These are phyloP conservation scores for Petunia axillaris DNA, from an alignment of 257 asterid species.

Conservation along the genomic window DNA sequence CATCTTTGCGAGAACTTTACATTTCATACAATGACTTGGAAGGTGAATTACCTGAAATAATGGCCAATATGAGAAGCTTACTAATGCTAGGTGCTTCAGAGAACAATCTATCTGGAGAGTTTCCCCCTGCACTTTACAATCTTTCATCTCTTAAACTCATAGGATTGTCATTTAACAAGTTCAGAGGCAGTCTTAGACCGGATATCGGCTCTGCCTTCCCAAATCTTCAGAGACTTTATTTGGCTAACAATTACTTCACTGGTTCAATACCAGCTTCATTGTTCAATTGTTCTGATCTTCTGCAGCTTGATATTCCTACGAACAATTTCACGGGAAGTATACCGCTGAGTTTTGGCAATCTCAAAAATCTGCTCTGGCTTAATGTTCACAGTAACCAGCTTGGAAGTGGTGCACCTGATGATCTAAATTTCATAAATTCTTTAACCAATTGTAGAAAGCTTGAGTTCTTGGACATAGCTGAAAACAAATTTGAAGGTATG, in stretches of 20 bases:
- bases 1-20: constrained; percentile 44
- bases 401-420: constrained; percentile 42
- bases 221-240: constrained; percentile 37
- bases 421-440: constrained; percentile 38
- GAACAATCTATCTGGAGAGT: constrained; percentile 44
- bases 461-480: constrained; percentile 35
- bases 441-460: constrained; percentile 50
- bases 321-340: constrained; percentile 50
- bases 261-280: constrained; percentile 51
- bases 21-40: constrained; percentile 47
- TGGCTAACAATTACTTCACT: constrained; percentile 45
- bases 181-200: constrained; percentile 42
- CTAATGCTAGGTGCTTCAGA: constrained; percentile 32
- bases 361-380: constrained; percentile 33
- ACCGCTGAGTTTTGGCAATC: constrained; percentile 44
- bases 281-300: constrained; percentile 47
- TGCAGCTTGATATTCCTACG: constrained; percentile 36
- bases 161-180: constrained; percentile 43
- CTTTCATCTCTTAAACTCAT: constrained; percentile 44
- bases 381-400: constrained; percentile 38
- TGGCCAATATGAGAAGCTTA: constrained; percentile 36
- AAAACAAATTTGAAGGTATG: constrained; percentile 45
- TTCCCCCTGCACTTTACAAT: constrained; percentile 46
- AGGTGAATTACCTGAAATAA: constrained; percentile 43
- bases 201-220: constrained; percentile 48